Percentiles rank a stretch among this genome's conserved stretches.
Conservation (phyloP, 495 filamentous ascomycete genomes). For the Talaromyces thailandensis region DNA sequence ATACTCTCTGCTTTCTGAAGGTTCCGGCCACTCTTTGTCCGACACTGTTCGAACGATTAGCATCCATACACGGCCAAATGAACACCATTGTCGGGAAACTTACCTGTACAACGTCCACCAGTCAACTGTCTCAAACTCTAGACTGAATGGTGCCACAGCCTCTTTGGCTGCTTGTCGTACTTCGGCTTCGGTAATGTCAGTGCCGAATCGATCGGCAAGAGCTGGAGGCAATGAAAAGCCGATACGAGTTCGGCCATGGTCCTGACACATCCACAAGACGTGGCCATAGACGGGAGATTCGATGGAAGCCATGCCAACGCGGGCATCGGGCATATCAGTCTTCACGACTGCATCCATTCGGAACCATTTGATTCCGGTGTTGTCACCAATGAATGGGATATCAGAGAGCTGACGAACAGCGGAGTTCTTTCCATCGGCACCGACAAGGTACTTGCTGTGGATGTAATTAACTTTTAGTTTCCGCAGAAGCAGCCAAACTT, state of each 20-base stretch:
- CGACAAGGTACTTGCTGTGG: background rate
- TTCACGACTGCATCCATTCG: conserved; percentile 41
- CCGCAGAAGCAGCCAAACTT: background rate
- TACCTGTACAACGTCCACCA: conserved; percentile 46
- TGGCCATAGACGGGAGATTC: conserved; percentile 43
- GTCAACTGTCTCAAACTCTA: conserved; percentile 36
- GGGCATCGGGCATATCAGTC: conserved; percentile 35
- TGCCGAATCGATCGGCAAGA: conserved; percentile 27
- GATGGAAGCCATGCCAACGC: conserved; percentile 17
- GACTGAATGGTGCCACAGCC: conserved; percentile 35
- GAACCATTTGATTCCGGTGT: conserved; percentile 33
- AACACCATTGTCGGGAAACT: background rate
- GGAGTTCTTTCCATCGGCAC: background rate
- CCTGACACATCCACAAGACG: conserved; percentile 40
- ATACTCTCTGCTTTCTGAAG: conserved; percentile 10
- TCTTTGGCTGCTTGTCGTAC: conserved; percentile 20
- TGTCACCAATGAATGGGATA: conserved; percentile 34
- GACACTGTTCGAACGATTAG: background rate
- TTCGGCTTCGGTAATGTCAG: conserved; percentile 15
- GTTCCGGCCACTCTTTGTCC: background rate
- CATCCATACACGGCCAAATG: background rate
- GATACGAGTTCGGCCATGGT: conserved; percentile 39
- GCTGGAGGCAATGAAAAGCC: conserved; percentile 45
- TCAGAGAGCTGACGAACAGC: conserved; percentile 16
- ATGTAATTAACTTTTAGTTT: background rate